Base-by-base conservation (phyloP, 306 rosid species). In the Malus asiatica region DNA sequence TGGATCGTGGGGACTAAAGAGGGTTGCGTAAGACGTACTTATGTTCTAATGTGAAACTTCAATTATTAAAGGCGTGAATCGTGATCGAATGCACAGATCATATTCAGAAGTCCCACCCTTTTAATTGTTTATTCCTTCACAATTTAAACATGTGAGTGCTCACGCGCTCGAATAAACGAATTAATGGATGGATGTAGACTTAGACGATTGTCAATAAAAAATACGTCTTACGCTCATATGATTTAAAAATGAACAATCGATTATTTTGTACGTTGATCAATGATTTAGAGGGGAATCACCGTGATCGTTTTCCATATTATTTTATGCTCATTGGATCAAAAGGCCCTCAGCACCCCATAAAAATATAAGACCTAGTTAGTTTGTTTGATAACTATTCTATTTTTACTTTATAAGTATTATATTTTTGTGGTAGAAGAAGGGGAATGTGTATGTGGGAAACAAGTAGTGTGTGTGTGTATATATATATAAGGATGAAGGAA, bases 21-120 rank as follows among this genome's bases (percentile, higher is more conserved):
- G 61, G 76, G 79, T 86, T 86, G 90, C 87, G 84, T 84, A 78
- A 76, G 61, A 70, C 55, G 81, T 84, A 86, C 73, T 71, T 65
- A 70, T 70, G 68, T 45, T 82, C 76, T 61, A 7, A 71, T 64
- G 44, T 74, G 71, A 81, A 78, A 68, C 79, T 32, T 48, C 79
- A 85, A 83, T 86, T 35, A 82, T 83, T 80, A 74, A 84, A 84
- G 78, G 76, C 69, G 23, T 84, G 40, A 76, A 38, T 38, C 42
- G 42, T 77, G 70, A 72, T 9, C 20, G 15, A 33, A 71, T 27
- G 22, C 22, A 61, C 66, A 63, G 2, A 15, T 63, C 44, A 15
- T 30, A 63, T 63, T 30, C 68, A 30, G 19, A 63, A 30, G 7
- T 32, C 23, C 68, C 23, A 30, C 68, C 66, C 30, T 8, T 63